Conservation (phyloP, 495 filamentous ascomycete genomes). For the Penicillium arizonense region DNA sequence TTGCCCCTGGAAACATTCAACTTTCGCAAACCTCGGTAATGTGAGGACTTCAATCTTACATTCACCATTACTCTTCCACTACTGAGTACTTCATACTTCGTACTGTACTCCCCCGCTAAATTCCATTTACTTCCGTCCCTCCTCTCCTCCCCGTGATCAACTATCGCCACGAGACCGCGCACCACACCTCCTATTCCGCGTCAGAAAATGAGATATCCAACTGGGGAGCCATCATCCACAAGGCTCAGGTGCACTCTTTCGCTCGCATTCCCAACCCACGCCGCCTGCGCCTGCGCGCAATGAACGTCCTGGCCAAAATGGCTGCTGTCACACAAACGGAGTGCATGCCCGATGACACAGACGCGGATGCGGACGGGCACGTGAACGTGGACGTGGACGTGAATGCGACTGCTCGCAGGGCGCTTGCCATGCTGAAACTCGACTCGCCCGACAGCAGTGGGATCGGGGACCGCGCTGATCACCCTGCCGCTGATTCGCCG, state of each 20-base stretch:
- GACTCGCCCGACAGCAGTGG: conserved; percentile 13
- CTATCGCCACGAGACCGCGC: neutral
- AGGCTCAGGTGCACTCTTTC: conserved; percentile 25
- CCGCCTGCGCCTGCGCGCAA: conserved; percentile 15
- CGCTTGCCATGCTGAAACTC: conserved; percentile 15
- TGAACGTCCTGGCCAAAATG: conserved; percentile 22
- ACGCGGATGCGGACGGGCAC: neutral
- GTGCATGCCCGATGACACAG: neutral
- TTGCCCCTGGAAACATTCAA: neutral
- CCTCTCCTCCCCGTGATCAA: neutral
- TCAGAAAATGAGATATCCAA: conserved; percentile 40
- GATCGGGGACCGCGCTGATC: neutral
- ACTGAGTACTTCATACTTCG: too few species aligned
- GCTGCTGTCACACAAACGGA: conserved; percentile 21
- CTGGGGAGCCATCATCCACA: conserved; percentile 24
- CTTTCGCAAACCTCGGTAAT: neutral
- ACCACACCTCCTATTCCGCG: conserved; percentile 4
- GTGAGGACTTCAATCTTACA: too few species aligned
- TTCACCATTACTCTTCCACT: too few species aligned
- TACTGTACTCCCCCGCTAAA: too few species aligned
- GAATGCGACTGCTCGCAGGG: conserved; percentile 7
- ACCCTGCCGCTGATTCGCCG: conserved; percentile 1
- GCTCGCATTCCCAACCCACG: conserved; percentile 5
- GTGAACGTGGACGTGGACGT: neutral
- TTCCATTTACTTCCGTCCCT: too few species aligned